phyloP scores from a whole-genome alignment of 176 grass and related monocot genomes.

The Eleusine indica region DNA sequence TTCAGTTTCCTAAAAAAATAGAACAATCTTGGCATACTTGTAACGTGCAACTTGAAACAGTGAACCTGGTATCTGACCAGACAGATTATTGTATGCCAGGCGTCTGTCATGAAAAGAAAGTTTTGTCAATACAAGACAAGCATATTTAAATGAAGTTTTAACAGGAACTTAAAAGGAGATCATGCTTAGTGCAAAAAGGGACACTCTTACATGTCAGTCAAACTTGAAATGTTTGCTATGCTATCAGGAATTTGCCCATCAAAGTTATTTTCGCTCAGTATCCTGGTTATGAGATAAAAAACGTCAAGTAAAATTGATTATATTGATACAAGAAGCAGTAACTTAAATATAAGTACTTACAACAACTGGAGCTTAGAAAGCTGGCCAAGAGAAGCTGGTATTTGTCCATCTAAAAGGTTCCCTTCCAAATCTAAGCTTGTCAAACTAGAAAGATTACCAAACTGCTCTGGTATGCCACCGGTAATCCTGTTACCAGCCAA shows the following conservation, averaged over 20 bases:
- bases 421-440: slow-evolving; percentile 69
- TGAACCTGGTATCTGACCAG: slow-evolving; percentile 70
- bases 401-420: slow-evolving; percentile 65
- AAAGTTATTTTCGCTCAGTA: slow-evolving; percentile 73
- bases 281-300: slow-evolving; percentile 54
- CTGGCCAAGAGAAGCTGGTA: slow-evolving; percentile 78
- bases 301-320: not conserved
- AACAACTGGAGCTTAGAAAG: slow-evolving; percentile 62
- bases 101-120: slow-evolving; percentile 55
- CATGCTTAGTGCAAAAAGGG: not conserved
- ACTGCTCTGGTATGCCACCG: slow-evolving; percentile 62
- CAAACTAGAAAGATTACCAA: slow-evolving; percentile 77
- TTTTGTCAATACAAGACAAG: slow-evolving; percentile 27
- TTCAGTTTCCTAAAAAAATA: not conserved
- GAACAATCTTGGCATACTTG: slow-evolving; percentile 54
- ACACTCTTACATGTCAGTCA: slow-evolving; percentile 74
- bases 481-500: slow-evolving; percentile 70
- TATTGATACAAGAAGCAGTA: slow-evolving; percentile 5
- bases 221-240: slow-evolving; percentile 63
- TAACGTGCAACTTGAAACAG: slow-evolving; percentile 87
- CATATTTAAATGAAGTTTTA: slow-evolving; percentile 20
- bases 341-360: slow-evolving; percentile 47
- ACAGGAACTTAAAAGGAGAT: slow-evolving; percentile 21
- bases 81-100: slow-evolving; percentile 75
- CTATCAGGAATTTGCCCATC: slow-evolving; percentile 66